Percentiles rank a stretch among this genome's conserved stretches.
phyloP scores from a whole-genome alignment of 805 yeast species.

The Starmerella riodocensis region DNA sequence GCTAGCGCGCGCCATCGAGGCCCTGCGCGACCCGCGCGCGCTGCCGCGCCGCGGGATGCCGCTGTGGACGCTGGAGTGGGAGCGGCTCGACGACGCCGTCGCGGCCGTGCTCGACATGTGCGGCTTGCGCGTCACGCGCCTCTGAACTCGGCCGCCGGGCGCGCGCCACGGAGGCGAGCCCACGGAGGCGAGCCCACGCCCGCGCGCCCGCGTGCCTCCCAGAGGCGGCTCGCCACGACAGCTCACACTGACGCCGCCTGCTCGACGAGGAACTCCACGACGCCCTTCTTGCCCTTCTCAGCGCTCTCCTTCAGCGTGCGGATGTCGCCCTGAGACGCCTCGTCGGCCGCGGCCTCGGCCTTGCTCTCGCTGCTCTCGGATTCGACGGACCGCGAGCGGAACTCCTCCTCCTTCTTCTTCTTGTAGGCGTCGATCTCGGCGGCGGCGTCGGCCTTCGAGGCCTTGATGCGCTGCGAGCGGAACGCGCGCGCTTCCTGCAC shows the following conservation, averaged over 20 bases:
- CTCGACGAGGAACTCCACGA: constrained; percentile 62
- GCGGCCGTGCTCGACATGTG: not conserved
- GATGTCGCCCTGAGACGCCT: constrained; percentile 56
- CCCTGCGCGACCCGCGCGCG: not conserved
- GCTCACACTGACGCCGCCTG: constrained; percentile 7
- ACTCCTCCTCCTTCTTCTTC: constrained; percentile 67
- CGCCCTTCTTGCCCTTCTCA: constrained; percentile 42
- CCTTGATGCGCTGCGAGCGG: constrained; percentile 72
- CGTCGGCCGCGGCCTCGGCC: constrained; percentile 69
- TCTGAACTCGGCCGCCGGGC: too few relatives aligned
- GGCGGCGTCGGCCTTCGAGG: constrained; percentile 88
- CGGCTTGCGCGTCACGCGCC: not conserved
- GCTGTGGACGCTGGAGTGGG: not conserved
- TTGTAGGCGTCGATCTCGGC: constrained; percentile 79
- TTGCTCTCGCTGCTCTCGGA: constrained; percentile 64
- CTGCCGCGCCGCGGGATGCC: not conserved
- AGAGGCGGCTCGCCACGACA: not conserved
- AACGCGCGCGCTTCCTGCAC: constrained; percentile 72
- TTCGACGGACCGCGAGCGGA: constrained; percentile 55
- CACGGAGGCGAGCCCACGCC: too few relatives aligned
- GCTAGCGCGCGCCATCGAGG: not conserved
- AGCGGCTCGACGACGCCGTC: not conserved
- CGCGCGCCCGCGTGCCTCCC: too few relatives aligned
- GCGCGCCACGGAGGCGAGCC: too few relatives aligned
- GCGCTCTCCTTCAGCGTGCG: constrained; percentile 52